Percentiles rank a stretch among this genome's conserved stretches.
These are phyloP conservation scores for Fusarium sulawesiense DNA, from an alignment of 2,329 filamentous ascomycete genomes.

Conservation along the genomic window DNA sequence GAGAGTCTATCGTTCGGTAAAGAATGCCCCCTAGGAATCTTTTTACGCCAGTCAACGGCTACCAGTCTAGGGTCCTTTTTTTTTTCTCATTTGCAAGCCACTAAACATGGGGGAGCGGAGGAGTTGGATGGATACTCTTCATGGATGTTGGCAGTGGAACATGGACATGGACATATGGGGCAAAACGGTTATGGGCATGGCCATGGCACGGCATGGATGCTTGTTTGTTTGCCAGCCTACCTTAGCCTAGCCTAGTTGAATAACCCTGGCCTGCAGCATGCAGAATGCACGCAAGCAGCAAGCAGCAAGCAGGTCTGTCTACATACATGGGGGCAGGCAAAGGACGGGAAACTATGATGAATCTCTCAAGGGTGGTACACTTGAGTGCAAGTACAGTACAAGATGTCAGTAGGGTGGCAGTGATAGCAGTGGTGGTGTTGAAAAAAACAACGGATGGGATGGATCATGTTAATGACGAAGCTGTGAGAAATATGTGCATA, in stretches of 20 bases:
- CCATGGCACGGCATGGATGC: conserved; percentile 8
- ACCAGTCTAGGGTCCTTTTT: conserved; percentile 23
- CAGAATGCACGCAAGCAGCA: background rate
- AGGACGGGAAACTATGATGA: conserved; percentile 25
- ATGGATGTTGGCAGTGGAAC: conserved; percentile 12
- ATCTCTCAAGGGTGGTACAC: conserved; percentile 19
- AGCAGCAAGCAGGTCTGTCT: background rate
- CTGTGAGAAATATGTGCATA: background rate
- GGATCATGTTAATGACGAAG: conserved; percentile 20
- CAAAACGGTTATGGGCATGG: conserved; percentile 25
- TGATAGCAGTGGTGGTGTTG: conserved; percentile 11
- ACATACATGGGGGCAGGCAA: conserved; percentile 33
- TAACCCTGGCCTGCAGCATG: background rate
- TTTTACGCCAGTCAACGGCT: conserved; percentile 20
- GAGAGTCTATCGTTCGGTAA: conserved; percentile 7
- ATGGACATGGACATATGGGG: conserved; percentile 20
- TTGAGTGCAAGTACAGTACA: background rate
- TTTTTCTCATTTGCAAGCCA: conserved; percentile 12
- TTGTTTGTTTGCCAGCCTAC: background rate
- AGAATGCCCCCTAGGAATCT: conserved; percentile 25
- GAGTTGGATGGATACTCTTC: conserved; percentile 11
- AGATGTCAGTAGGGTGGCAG: background rate
- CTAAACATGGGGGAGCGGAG: conserved; percentile 17
- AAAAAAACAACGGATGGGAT: conserved; percentile 10
- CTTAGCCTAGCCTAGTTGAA: background rate